Base-by-base conservation (phyloP, 2,329 filamentous ascomycete species). In the Scopulariopsis brevicaulis region DNA sequence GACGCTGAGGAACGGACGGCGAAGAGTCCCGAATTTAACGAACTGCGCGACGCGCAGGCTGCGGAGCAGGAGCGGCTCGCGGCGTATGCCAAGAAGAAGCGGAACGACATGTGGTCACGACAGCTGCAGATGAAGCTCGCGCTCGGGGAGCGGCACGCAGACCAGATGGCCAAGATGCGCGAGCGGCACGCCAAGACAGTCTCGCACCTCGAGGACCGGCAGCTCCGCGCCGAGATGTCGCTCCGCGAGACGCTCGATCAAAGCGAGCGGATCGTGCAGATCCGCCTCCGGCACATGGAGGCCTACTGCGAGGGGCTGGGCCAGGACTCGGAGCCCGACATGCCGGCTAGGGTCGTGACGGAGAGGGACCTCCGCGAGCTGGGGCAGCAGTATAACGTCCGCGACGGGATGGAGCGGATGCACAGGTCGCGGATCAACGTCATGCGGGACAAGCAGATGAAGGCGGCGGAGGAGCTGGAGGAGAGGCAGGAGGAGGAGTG, bases 221-320 rank as follows among this genome's bases (percentile, higher is more conserved):
- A 86, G 64, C 77, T 86, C n/a, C 72, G 74, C 15, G 82, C 80
- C 10, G 83, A 86, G 68, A 79, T 84, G 71, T 82, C 85, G 61
- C 69, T 85, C 24, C 74, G 79, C 12, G 66, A 71, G 4, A 74
- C 73, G 0, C 68, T 85, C 18, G 78, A 84, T 56, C 79, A 82
- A 62, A 78, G 77, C 57, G 81, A 83, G 65, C 73, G 74, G 59
- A 82, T 78, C 62, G 75, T 85, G 43, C 73, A 72, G 35, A 79
- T 83, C 43, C 76, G 82, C 15, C 70, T 86, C n/a, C 79, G 77
- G 64, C 79, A 86, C 62, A 86, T 86, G 83, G 82, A 86, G 63
- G 82, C 81, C 6, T 86, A 86, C 66, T 85, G 82, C 63, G 76
- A 82, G 60, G 76, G 77, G 4, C 68, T 80, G 1, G 79, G 78